Evolutionary conservation across 2,329 filamentous ascomycete species (phyloP), one percentile per base, ranked within the genome.

Genomic region (Beauveria scarabaeidicola): DNA sequence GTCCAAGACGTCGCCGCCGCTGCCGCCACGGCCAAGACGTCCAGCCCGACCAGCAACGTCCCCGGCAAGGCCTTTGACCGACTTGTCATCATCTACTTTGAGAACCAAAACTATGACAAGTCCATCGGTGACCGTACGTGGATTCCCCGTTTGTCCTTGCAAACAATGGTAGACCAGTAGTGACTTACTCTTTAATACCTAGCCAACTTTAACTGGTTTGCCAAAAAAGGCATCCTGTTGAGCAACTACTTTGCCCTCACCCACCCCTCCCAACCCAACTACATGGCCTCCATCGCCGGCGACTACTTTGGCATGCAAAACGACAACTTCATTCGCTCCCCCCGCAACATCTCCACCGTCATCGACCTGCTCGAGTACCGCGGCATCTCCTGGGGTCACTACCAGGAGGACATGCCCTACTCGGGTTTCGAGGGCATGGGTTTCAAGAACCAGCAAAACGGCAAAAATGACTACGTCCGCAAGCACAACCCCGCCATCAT

Each of bases 381-480:
- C 67, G 77, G 77, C 58, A 84, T 90, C 68, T 80, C 80, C 3
- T 90, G 87, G 87, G 86, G 77, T 54, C 77, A 86, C 64, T 94
- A 93, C 74, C 83, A 91, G 71, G 89, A 94, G 69, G 86, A 90
- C 67, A 80, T 88, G 78, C 90, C 90, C 2, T 91, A 85, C 72
- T 78, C 83, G 2, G 90, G 90, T 13, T 93, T 84, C 73, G 80
- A 89, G 70, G 89, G 88, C 25, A 71, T 72, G 40, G 75, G 74
- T 0, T 90, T 77, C 69, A 77, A 83, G 59, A 90, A 91, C 72
- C 83, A 84, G 64, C 63, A 82, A 65, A 89, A 81, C 3, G 81
- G 82, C 32, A 79, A 81, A 52, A 89, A 91, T 67, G 84, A 87
- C 74, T 94, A 94, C 69, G 89, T 93, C 8, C 85, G 90, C 68